Conservation (phyloP, 2,329 filamentous ascomycete species). For the Pseudogymnoascus sp. region DNA sequence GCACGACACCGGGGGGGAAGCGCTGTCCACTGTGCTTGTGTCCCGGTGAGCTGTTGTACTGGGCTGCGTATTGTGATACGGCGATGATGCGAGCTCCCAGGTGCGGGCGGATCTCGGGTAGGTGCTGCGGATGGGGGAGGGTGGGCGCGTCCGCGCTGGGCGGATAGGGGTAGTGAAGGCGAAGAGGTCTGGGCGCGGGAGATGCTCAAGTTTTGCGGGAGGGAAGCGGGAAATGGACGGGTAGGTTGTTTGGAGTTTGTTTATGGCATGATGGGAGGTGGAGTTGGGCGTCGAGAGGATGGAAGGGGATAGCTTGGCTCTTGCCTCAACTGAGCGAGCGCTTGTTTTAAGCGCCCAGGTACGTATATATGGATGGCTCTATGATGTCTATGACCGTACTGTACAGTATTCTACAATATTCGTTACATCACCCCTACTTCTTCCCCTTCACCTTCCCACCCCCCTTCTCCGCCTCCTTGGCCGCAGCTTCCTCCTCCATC, state of each 20-base stretch:
- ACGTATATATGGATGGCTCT: not conserved
- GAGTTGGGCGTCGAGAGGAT: too few species aligned
- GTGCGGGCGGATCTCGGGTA: not conserved
- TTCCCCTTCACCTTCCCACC: not conserved
- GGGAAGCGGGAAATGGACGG: too few species aligned
- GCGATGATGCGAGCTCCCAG: not conserved
- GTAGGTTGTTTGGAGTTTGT: too few species aligned
- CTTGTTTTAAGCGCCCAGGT: not conserved
- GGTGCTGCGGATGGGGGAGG: too few species aligned
- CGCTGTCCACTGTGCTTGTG: not conserved
- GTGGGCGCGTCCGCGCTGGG: too few species aligned
- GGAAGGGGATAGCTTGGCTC: too few species aligned
- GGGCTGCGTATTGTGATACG: not conserved
- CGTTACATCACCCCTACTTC: not conserved
- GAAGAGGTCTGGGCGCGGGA: too few species aligned
- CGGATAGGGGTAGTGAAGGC: too few species aligned
- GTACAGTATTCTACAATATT: not conserved
- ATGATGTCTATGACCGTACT: not conserved
- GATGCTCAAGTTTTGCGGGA: too few species aligned
- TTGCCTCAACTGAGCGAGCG: too few species aligned
- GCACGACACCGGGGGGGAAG: not conserved
- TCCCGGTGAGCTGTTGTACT: not conserved
- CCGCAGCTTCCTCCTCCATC: conserved; percentile 36
- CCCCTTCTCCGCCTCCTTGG: conserved; percentile 9
- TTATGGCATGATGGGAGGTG: too few species aligned